Base-by-base conservation (phyloP, 306 rosid genomes). In the Albizia julibrissin region DNA sequence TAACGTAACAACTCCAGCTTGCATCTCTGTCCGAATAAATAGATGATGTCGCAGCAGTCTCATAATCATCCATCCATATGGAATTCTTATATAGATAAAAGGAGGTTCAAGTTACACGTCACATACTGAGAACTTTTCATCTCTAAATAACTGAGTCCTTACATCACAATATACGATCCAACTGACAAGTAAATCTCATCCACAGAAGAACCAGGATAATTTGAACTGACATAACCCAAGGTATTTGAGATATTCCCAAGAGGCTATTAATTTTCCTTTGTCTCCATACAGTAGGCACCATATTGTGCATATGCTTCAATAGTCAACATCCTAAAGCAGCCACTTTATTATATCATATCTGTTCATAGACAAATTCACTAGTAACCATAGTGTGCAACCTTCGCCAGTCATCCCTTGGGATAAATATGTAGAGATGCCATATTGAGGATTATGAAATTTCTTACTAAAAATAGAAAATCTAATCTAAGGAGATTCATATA, bases 321-420 rank as follows among this genome's bases (percentile, higher is more conserved):
- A 39, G 86, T 79, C 84, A 89, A 86, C 90, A 92, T 85, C 90
- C 93, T 80, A 92, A 82, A 81, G 94, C 92, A 88, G 90, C 94
- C 87, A 76, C 91, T 84, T 89, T 87, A 83, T 87, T 85, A 85
- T 86, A 84, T 72, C 82, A 83, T 59, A 89, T 92, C 95, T 90
- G 99, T 89, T 91, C 88, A 90, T 82, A 80, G 87, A 91, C 91
- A 95, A 90, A 92, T 85, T 82, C 87, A 89, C 89, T 79, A 72
- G 93, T 89, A 89, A 93, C 90, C 88, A 84, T 21, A 71, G 75
- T 82, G 87, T 79, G 87, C 91, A 84, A 77, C 82, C 89, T 86
- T 88, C 81, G 22, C 93, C 91, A 82, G 81, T 58, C 88, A 81
- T 79, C 87, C 87, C 90, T 87, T 75, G 43, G 16, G 46, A 81